Evolutionary conservation across 345 rosid species (phyloP).

Genomic region (Streptanthus diversifolius): DNA sequence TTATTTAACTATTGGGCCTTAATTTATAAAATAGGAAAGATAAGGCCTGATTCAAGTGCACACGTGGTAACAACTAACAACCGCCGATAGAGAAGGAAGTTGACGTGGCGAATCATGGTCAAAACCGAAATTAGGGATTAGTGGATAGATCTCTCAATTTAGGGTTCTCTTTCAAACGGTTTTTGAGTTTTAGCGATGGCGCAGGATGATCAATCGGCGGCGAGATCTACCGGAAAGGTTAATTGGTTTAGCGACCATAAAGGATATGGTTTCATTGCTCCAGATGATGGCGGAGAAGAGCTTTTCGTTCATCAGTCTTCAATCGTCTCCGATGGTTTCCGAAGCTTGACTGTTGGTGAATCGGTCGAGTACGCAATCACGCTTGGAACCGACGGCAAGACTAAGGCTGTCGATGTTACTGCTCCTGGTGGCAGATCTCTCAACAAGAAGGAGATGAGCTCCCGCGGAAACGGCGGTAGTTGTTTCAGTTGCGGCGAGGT

Average conservation of each 20-base stretch:
- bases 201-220: conserved; percentile 32
- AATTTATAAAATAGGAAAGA: not conserved
- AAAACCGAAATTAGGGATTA: not conserved
- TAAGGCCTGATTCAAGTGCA: not conserved
- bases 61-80: conserved; percentile 18
- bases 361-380: conserved; percentile 47
- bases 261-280: conserved; percentile 74
- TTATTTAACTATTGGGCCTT: too few species aligned
- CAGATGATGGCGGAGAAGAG: conserved; percentile 65
- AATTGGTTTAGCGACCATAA: conserved; percentile 56
- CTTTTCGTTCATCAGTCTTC: conserved; percentile 73
- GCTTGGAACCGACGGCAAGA: conserved; percentile 40
- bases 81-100: conserved; percentile 21
- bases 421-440: conserved; percentile 44
- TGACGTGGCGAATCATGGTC: conserved; percentile 11
- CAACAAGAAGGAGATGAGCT: conserved; percentile 32
- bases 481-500: conserved; percentile 40
- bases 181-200: conserved; percentile 33
- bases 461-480: conserved; percentile 31
- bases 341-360: conserved; percentile 49
- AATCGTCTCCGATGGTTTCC: conserved; percentile 62
- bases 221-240: conserved; percentile 58
- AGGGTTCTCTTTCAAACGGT: conserved; percentile 22
- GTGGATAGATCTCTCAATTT: conserved; percentile 4
- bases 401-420: conserved; percentile 50